Base-by-base conservation (phyloP, 805 yeast species). In the Metschnikowia koreensis region DNA sequence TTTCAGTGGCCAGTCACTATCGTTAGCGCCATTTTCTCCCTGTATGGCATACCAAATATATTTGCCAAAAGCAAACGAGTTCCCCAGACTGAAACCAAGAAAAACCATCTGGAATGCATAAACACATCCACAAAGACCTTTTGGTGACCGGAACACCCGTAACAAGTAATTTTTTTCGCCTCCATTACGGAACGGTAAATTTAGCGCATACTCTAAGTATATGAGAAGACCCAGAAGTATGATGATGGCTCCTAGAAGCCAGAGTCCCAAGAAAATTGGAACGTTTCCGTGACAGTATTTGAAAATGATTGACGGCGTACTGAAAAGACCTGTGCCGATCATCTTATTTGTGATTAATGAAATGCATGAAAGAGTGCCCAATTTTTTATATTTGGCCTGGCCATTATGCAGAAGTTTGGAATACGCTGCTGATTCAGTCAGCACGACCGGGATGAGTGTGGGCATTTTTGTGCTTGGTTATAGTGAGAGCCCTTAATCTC, bases 271-370 rank as follows among this genome's bases (percentile, higher is more conserved):
- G 50, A 67, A 72, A 11, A 73, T 53, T 4, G 69, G 66, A n/a
- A 70, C 68, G 48, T 70, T 71, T 11, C 77, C 77, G 46, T 64
- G 57, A 53, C 71, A 63, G 54, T 71, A 73, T 43, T 81, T 28
- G 88, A 79, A 84, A 37, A 86, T 83, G 28, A 85, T 76, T 4
- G 88, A 80, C 1, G 89, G 86, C 4, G 87, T 81, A 39, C 84
- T 75, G 66, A 85, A 86, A 38, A 86, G 83, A 28, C 91, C 92
- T 2, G 90, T 84, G 40, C 92, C 92, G 47, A 86, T 79, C 81
- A 84, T 84, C 59, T 86, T 76, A 66, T 86, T 86, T 54, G 85
- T 70, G 63, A 83, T 81, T 48, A 86, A 67, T 41, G 74, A 74
- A 41, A 74, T 67, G 40, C 76, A 72, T 52, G 66, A 62, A 11